Percentiles rank a stretch among this genome's conserved stretches.
Evolutionary conservation across 2,329 filamentous ascomycete species (phyloP).

Genomic region (Arthrocladium fulminans): DNA sequence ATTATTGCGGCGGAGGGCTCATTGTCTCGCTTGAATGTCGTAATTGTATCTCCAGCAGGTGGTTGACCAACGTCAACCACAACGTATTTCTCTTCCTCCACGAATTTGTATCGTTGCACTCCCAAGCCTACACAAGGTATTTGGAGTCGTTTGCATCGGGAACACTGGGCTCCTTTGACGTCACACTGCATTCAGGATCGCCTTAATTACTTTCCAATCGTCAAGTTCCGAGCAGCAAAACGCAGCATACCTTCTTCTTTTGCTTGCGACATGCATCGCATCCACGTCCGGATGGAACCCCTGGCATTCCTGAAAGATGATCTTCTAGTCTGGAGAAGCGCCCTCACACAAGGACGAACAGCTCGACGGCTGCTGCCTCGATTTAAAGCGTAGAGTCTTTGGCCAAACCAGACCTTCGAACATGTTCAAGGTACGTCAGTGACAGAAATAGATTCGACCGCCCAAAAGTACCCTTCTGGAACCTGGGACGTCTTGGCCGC

Average conservation of each 20-base stretch:
- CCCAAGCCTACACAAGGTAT: conserved; percentile 41
- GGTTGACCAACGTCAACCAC: neutral
- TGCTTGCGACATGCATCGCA: conserved; percentile 45
- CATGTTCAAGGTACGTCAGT: too few relatives aligned
- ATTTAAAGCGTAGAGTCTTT: too few relatives aligned
- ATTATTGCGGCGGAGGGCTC: neutral
- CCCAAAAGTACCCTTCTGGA: too few relatives aligned
- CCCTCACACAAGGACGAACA: too few relatives aligned
- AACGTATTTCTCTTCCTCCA: conserved; percentile 23
- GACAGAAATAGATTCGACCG: too few relatives aligned
- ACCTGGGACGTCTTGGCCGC: too few relatives aligned
- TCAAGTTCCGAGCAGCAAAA: neutral
- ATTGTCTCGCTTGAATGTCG: neutral
- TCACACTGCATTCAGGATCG: conserved; percentile 34
- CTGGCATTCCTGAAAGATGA: conserved; percentile 36
- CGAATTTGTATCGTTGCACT: conserved; percentile 43
- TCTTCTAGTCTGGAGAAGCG: too few relatives aligned
- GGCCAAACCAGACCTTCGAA: too few relatives aligned
- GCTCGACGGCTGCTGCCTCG: too few relatives aligned
- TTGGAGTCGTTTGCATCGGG: conserved; percentile 39
- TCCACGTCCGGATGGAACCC: conserved; percentile 43
- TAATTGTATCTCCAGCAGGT: neutral
- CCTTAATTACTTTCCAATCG: neutral
- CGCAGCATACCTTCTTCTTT: conserved; percentile 44
- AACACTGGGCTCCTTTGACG: conserved; percentile 35